phyloP scores from a whole-genome alignment of 1,284 basidiomycete species.

The Cronartium quercuum region DNA sequence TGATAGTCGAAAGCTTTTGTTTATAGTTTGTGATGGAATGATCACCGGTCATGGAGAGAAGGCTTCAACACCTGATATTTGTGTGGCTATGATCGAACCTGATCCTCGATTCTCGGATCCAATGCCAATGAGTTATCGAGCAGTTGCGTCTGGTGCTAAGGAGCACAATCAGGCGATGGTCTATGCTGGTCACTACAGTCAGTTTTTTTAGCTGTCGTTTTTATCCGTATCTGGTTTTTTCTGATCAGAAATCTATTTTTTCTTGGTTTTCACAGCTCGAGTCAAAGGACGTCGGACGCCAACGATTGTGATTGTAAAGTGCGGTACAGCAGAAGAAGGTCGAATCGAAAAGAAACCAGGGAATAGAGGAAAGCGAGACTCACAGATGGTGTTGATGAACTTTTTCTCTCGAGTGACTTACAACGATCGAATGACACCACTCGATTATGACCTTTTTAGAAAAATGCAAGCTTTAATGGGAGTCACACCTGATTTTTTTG shows the following conservation, averaged over 20 bases:
- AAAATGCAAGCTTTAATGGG: constrained; percentile 96
- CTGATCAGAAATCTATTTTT: constrained; percentile 27
- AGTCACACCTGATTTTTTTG: constrained; percentile 98
- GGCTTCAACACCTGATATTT: constrained; percentile 89
- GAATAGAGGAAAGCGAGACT: constrained; percentile 97
- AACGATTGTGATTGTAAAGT: constrained; percentile 94
- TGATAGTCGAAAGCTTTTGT: constrained; percentile 82
- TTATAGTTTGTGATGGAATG: constrained; percentile 97
- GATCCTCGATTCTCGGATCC: constrained; percentile 95
- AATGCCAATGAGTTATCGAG: constrained; percentile 85
- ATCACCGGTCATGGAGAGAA: constrained; percentile 96
- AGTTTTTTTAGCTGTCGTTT: constrained; percentile 50
- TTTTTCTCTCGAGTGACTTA: constrained; percentile 98
- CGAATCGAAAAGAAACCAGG: constrained; percentile 83
- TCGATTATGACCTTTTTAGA: constrained; percentile 96
- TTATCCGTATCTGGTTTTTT: constrained; percentile 7
- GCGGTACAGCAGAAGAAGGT: constrained; percentile 79
- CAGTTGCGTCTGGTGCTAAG: constrained; percentile 83
- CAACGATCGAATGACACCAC: constrained; percentile 94
- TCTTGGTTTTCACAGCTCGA: constrained; percentile 53
- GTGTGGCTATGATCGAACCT: constrained; percentile 82
- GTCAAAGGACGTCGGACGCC: constrained; percentile 75
- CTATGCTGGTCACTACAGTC: constrained; percentile 97
- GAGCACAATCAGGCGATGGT: constrained; percentile 92
- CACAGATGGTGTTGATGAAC: constrained; percentile 98